Evolutionary conservation across 176 grass and related monocot species (phyloP).

Genomic region (Metroxylon sagu): DNA sequence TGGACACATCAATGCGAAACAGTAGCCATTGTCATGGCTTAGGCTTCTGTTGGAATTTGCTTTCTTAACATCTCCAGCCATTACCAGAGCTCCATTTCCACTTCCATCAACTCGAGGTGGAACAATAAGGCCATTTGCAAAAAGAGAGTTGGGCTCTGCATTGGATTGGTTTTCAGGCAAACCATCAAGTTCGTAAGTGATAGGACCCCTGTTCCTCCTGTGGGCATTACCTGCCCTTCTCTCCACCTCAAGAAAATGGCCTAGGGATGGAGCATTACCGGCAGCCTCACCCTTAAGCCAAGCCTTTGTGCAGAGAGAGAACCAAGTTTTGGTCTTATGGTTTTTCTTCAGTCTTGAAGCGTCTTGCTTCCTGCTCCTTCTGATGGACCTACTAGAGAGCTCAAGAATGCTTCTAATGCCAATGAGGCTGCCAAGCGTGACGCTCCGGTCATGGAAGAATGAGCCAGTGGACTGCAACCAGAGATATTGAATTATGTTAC

Average conservation of each 20-base stretch:
- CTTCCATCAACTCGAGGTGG: background rate
- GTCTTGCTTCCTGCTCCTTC: slow-evolving; percentile 2
- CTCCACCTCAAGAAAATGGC: slow-evolving; percentile 15
- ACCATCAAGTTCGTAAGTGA: background rate
- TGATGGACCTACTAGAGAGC: background rate
- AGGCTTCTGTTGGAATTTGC: background rate
- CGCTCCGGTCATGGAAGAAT: slow-evolving; percentile 8
- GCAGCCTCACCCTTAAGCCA: background rate
- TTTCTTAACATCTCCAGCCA: background rate
- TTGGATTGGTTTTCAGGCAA: background rate
- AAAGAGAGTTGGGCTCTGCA: slow-evolving; percentile 4
- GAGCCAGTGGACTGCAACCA: slow-evolving; percentile 14
- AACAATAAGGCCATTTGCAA: background rate
- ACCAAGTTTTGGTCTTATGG: background rate
- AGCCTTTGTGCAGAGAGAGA: slow-evolving; percentile 9
- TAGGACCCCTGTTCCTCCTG: background rate
- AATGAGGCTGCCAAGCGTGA: slow-evolving; percentile 21
- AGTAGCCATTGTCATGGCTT: background rate
- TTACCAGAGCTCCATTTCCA: background rate
- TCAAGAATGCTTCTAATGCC: slow-evolving; percentile 19
- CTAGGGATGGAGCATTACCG: slow-evolving; percentile 10
- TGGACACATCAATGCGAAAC: slow-evolving; percentile 7
- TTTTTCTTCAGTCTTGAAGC: slow-evolving; percentile 2
- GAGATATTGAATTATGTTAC: background rate
- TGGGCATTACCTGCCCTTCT: slow-evolving; percentile 1